Evolutionary conservation across 73 alveolate species (phyloP), one percentile per base, ranked within the genome.

Genomic region (Stentor roeselii): DNA sequence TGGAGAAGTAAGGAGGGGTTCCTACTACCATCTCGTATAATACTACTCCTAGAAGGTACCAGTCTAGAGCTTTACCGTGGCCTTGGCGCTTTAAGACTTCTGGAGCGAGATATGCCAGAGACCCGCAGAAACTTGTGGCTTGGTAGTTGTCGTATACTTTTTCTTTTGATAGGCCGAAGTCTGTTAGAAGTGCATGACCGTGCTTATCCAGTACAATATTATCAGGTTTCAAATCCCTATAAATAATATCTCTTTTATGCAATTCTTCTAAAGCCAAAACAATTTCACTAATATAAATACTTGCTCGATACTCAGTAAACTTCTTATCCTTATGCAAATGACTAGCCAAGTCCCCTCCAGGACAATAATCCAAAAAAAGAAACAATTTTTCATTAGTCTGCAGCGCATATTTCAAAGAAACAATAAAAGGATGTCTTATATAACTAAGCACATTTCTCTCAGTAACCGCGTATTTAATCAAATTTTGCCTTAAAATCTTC

Each of bases 171-270:
- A 97, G 96, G 30, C 99, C 99, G 87, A 97, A 97, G 86, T 97
- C 99, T 4, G 99, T 96, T 36, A 97, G 91, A 86, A 86, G 86
- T 11, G 97, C 98, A 90, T 97, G 99, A 0, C 99, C 99, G 77
- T 97, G 98, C 50, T 84, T 85, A 87, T 94, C 99, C 32, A 97
- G 86, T 3, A 97, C 98, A 0, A 97, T 93, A 88, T 97, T 97
- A 84, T 97, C 99, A 3, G 99, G 99, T 77, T 97, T 97, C 60
- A 97, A 87, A 90, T 97, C 99, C 87, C 99, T 82, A 86, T 90
- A 97, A 31, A 97, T 91, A 3, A 97, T 95, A 86, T 95, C 98
- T 86, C 94, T 90, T 80, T 93, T 86, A 87, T 97, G 99, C 31
- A 97, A 90, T 84, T 96, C 94, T 83, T 98, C 99, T 39, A 97